Evolutionary conservation across 2,329 filamentous ascomycete genomes (phyloP).

Genomic region (Phialocephala subalpina): DNA sequence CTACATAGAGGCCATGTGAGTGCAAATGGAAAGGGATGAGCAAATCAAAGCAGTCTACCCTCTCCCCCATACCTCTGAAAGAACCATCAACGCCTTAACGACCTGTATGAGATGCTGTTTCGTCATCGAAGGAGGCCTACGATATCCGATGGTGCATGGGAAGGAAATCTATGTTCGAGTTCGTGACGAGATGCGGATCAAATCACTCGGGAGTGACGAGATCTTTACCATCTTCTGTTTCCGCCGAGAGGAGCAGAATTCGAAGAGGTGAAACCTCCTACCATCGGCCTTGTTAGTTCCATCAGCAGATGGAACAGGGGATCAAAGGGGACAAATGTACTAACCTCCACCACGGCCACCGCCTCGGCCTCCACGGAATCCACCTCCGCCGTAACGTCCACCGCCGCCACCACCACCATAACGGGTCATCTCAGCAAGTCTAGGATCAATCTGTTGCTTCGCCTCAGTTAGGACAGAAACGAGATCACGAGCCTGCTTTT

Average conservation of each 20-base stretch:
- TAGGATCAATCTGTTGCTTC: conserved; percentile 97
- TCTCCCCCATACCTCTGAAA: conserved; percentile 32
- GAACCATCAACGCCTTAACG: conserved; percentile 43
- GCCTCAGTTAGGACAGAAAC: conserved; percentile 92
- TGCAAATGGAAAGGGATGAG: conserved; percentile 30
- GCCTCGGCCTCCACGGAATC: conserved; percentile 63
- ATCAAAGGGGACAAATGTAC: conserved; percentile 31
- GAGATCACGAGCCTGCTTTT: conserved; percentile 96
- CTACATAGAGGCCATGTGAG: conserved; percentile 32
- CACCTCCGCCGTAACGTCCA: conserved; percentile 39
- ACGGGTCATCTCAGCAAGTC: conserved; percentile 93
- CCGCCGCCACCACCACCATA: conserved; percentile 71
- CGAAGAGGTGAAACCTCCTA: conserved; percentile 61
- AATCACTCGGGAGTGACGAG: conserved; percentile 31
- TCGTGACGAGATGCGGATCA: conserved; percentile 20
- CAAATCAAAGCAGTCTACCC: conserved; percentile 37
- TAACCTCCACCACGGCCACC: conserved; percentile 61
- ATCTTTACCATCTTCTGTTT: conserved; percentile 62
- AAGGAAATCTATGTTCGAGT: conserved; percentile 26
- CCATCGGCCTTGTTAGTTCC: conserved; percentile 47
- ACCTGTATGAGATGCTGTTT: conserved; percentile 40
- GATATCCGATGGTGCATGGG: conserved; percentile 28
- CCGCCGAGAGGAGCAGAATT: conserved; percentile 65
- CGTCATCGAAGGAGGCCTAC: conserved; percentile 18
- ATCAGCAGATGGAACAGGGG: conserved; percentile 45